A percentile compares a stretch with the other conserved stretches of the same genome.
These are phyloP conservation scores for Escovopsis sp. DNA, from an alignment of 2,329 filamentous ascomycete species.

Conservation along the genomic window DNA sequence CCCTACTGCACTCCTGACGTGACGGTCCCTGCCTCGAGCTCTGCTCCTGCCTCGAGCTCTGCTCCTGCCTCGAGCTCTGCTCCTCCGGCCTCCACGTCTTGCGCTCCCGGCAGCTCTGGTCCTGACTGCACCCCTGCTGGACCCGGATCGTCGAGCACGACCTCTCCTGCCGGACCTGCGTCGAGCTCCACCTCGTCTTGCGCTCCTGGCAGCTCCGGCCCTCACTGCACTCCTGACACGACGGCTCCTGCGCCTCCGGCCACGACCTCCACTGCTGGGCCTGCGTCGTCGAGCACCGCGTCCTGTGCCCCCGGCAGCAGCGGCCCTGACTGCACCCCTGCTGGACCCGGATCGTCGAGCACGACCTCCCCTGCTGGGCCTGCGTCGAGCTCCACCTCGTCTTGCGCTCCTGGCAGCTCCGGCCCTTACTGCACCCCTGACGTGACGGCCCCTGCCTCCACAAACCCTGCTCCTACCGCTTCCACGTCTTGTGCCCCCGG, in stretches of 20 bases:
- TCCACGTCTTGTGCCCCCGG: too few species aligned
- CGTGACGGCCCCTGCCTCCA: conserved; percentile 7
- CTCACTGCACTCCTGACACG: conserved; percentile 6
- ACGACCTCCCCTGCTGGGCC: conserved; percentile 6
- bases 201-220: conserved; percentile 3
- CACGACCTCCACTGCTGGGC: neutral
- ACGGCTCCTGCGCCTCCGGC: conserved; percentile 3
- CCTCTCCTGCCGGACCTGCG: conserved; percentile 5
- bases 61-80: conserved; percentile 7
- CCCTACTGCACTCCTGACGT: conserved; percentile 7
- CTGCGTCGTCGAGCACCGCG: conserved; percentile 13
- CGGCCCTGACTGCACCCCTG: conserved; percentile 8
- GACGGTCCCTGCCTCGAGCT: conserved; percentile 8
- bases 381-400: conserved; percentile 3
- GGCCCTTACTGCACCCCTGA: conserved; percentile 6
- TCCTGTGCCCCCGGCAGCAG: conserved; percentile 5
- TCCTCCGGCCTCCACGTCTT: conserved; percentile 5
- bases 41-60: conserved; percentile 1
- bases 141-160: conserved; percentile 3
- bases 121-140: conserved; percentile 8
- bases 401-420: conserved; percentile 1
- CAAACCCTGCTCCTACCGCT: too few species aligned
- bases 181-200: neutral
- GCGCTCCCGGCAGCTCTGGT: conserved; percentile 5
- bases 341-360: conserved; percentile 5